Base-by-base conservation (phyloP, 1,139 yeast genomes). In the Suhomyces bolitotheri region DNA sequence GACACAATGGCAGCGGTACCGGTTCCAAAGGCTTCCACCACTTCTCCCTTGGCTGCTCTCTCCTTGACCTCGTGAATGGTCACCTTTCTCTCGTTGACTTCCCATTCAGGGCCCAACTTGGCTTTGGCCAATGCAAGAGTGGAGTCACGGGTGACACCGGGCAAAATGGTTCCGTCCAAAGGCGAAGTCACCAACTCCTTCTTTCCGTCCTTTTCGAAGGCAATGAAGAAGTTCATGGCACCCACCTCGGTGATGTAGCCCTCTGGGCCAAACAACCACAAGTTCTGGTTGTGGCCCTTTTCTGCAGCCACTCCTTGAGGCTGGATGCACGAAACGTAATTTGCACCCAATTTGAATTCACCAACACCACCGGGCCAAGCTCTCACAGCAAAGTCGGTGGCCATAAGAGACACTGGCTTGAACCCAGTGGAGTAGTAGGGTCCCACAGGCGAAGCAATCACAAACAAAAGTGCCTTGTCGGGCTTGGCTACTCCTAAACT, bases 301-400 rank as follows among this genome's bases (percentile, higher is more conserved):
- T 71, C 56, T 34, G 96, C 95, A 33, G 98, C 97, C 64, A 81
- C 79, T 50, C 78, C 68, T 67, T 87, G 96, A 20, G 97, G 97
- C 55, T 78, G 74, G 55, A 90, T 78, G 62, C 96, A 86, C 38
- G 97, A 96, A 27, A 97, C 97, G 59, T 92, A 92, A 70, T 92
- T 92, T 42, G 96, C 97, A 62, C 98, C 98, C 53, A 92, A 78
- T 69, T 92, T 92, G 65, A 80, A 82, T 73, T 89, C 82, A 64
- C 98, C 98, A 46, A 82, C 89, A 60, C 97, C 98, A 55, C 96
- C 96, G 54, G 97, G 97, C 97, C 97, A 92, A 11, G 98, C 97
- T 68, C 97, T 83, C 16, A 90, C 92, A 31, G 95, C 95, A 51
- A 86, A 80, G 58, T 87, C 95, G 22, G 96, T 88, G 48, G 97